A percentile compares a stretch with the other conserved stretches of the same genome.
Evolutionary conservation across 495 filamentous ascomycete species (phyloP).

Genomic region (Aspergillus nidulans): DNA sequence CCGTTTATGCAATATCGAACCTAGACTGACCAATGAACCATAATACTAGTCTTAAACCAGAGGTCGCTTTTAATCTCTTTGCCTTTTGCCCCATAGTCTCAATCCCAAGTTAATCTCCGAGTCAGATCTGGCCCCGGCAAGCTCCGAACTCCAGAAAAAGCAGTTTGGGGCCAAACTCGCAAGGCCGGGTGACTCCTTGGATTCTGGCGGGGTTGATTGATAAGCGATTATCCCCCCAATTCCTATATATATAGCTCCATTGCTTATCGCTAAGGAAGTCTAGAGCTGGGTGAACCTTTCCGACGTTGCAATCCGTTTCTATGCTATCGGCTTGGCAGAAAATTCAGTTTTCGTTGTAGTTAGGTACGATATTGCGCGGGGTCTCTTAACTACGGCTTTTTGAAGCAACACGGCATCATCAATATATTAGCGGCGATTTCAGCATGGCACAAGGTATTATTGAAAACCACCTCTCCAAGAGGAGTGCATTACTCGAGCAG

Average conservation of each 20-base stretch:
- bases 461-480: not conserved
- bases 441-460: constrained; percentile 4
- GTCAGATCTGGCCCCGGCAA: not conserved
- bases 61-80: too few relatives aligned
- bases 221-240: not conserved
- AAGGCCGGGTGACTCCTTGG: too few relatives aligned
- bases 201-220: not conserved
- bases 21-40: not conserved
- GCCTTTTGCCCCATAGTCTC: too few relatives aligned
- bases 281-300: not conserved
- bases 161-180: not conserved
- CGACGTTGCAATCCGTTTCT: not conserved
- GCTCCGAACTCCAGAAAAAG: not conserved
- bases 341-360: not conserved
- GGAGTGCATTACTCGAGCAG: constrained; percentile 5
- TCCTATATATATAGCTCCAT: not conserved
- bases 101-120: too few relatives aligned
- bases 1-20: not conserved
- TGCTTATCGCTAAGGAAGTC: not conserved
- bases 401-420: constrained; percentile 22
- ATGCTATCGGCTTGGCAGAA: not conserved
- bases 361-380: too few relatives aligned
- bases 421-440: not conserved
- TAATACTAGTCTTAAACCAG: too few relatives aligned
- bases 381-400: too few relatives aligned